Base-by-base conservation (phyloP, 441 rosid species). In the Jatropha multifida region DNA sequence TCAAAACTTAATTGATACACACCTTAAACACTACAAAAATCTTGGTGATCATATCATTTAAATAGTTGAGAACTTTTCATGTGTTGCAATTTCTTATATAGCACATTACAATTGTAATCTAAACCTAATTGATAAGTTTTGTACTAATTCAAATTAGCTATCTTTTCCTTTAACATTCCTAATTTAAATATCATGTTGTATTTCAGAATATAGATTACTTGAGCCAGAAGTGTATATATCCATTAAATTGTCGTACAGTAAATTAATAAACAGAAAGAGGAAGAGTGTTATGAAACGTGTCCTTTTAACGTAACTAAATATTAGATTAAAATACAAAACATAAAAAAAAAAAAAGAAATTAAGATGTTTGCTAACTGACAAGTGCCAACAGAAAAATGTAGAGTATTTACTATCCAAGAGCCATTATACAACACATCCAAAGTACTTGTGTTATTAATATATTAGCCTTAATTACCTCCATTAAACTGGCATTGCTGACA, bases 401-500 rank as follows among this genome's bases (percentile, higher is more conserved):
- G 7, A 32, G n/a, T 10, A 68, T 68, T 46, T 26, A 17, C 2
- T 51, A 44, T 72, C 75, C 26, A 72, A 44, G 48, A 61, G 11
- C 41, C 46, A 46, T 4, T 6, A 58, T 20, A 15, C 2, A 73
- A 37, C 49, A 69, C 20, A 40, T 37, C 60, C 0, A 55, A 2
- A 49, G 14, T 59, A 48, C 49, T 67, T 9, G 8, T 11, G 10
- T 44, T 11, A 44, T 44, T 44, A 44, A 44, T 44, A 44, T 46
- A 70, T 56, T n/a, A 17, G 49, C 23, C 14, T 62, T 23, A 32
- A 58, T 5, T 90, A 94, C 99, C 92, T 94, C 98, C 98, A 96
- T 94, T 66, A 96, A 84, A 85, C 97, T 89, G 76, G 85, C 90
- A 80, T 90, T 90, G 87, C 93, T 92, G 73, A 86, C 68, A 55